Evolutionary conservation across 2,329 filamentous ascomycete genomes (phyloP), one percentile per base, ranked within the genome.

Genomic region (Phaeoacremonium minimum): DNA sequence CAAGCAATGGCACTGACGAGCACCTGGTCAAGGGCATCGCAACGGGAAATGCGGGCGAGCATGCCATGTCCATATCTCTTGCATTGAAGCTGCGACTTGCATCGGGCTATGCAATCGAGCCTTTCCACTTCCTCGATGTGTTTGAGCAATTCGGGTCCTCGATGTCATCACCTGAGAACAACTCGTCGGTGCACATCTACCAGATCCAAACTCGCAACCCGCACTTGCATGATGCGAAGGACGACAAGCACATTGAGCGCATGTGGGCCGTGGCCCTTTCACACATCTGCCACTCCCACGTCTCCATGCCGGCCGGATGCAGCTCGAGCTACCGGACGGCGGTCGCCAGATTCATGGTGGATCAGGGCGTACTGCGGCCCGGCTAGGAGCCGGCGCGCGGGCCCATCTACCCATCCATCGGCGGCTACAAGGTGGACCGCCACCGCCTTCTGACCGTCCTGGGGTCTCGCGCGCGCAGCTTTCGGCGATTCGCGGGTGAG

Each of bases 31-130:
- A 32, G 7, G 32, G 29, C 30, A 46, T 60, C 31, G 46, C 47
- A 4, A 60, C 56, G 1, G 56, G 53, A 8, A 60, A 60, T 33
- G 55, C 56, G 2, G 56, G 53, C 18, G 54, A 58, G 38, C 54
- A 58, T 33, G 53, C 55, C 39, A 60, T 65, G 51, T 56, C 50
- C 11, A 53, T 64, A 41, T 51, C 50, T 7, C 45, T 66, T n/a
- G 62, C 57, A 3, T 35, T 49, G 8, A 53, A 59, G 44, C 44
- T 58, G 18, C 37, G 48, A 13, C 35, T 56, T 22, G 56, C 55
- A 1, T 43, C 48, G 26, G 56, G 56, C 9, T 60, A 57, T 20
- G 55, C 55, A 29, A 53, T 60, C 32, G 56, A 60, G 46, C 56
- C 56, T 4, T 60, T 53, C 30, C 53, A 60, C 35, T 52, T 50